A percentile compares a stretch with the other conserved stretches of the same genome.
Evolutionary conservation across 768 basidiomycete genomes (phyloP).

Genomic region (Jaapia argillacea): DNA sequence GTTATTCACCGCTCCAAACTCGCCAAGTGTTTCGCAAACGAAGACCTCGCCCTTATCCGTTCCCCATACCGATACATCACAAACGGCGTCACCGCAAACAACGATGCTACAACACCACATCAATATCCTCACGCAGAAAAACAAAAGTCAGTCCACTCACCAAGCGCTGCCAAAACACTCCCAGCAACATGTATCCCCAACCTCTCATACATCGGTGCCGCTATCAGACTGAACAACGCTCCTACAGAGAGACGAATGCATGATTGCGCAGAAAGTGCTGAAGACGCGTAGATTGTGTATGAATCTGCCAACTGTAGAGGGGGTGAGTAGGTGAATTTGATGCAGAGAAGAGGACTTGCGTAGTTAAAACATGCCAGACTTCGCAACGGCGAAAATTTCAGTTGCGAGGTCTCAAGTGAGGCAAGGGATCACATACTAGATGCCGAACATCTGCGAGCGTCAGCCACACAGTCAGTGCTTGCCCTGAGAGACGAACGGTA

Average conservation of each 20-base stretch:
- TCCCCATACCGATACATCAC: too few species aligned
- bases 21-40: too few species aligned
- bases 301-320: slow-evolving; percentile 10
- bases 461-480: slow-evolving; percentile 71
- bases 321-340: slow-evolving; percentile 36
- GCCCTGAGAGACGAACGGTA: too few species aligned
- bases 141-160: not conserved
- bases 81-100: too few species aligned
- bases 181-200: slow-evolving; percentile 40
- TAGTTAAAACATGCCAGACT: slow-evolving; percentile 33
- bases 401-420: not conserved
- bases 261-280: slow-evolving; percentile 42
- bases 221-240: slow-evolving; percentile 39
- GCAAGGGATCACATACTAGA: slow-evolving; percentile 33
- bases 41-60: slow-evolving; percentile 19
- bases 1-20: too few species aligned
- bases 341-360: too few species aligned
- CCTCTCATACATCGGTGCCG: slow-evolving; percentile 30
- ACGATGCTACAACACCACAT: too few species aligned
- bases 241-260: slow-evolving; percentile 32
- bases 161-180: slow-evolving; percentile 23
- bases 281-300: slow-evolving; percentile 38
- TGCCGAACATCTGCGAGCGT: slow-evolving; percentile 46
- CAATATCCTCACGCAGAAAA: slow-evolving; percentile 9
- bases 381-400: slow-evolving; percentile 28